These are phyloP conservation scores for Solanum tarapatanum DNA, from an alignment of 257 asterid genomes.

Conservation along the genomic window DNA sequence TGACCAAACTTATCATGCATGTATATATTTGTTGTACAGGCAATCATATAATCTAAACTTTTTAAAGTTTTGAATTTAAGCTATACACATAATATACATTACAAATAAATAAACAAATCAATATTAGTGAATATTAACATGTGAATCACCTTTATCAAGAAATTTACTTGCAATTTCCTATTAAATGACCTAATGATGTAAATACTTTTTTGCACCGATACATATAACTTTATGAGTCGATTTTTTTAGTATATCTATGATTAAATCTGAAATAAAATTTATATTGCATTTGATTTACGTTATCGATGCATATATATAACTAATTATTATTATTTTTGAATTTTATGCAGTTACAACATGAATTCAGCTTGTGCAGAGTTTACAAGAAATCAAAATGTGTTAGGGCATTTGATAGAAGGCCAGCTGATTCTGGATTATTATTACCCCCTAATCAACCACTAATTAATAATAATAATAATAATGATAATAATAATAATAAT, in stretches of 20 bases:
- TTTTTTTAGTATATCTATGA: neutral
- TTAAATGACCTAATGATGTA: neutral
- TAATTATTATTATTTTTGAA: neutral
- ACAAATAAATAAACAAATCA: neutral
- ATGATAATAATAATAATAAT: neutral
- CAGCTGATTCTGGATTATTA: conserved; percentile 7
- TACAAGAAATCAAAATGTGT: conserved; percentile 32
- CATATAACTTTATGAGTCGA: neutral
- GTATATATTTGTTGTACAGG: too few relatives aligned
- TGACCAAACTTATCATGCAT: neutral
- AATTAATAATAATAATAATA: neutral
- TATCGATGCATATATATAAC: neutral
- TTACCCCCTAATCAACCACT: neutral
- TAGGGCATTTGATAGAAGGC: conserved; percentile 48
- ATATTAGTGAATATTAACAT: neutral
- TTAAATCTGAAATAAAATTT: neutral
- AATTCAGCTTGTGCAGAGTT: conserved; percentile 42
- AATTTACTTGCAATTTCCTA: neutral
- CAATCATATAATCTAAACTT: neutral
- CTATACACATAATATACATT: neutral
- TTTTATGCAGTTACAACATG: conserved; percentile 23
- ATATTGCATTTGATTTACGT: neutral
- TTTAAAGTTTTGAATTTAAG: neutral
- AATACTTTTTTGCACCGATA: neutral
- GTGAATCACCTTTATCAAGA: neutral